phyloP scores from a whole-genome alignment of 1,139 yeast genomes.

The Pichia inconspicua region DNA sequence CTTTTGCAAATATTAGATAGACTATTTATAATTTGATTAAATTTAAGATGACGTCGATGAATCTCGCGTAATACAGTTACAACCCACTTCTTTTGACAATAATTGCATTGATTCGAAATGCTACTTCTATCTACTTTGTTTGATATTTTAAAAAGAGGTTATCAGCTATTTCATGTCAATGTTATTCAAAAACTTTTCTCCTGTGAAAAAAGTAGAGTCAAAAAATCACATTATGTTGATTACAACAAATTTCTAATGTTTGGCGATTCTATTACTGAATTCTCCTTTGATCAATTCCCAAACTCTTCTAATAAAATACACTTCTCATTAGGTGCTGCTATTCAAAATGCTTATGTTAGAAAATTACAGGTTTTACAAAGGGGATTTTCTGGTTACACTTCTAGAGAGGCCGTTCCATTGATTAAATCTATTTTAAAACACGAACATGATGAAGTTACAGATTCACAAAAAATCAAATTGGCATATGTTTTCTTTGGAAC shows the following conservation, averaged over 20 bases:
- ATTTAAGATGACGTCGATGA: too few relatives aligned
- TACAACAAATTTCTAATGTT: slow-evolving; percentile 45
- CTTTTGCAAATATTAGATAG: slow-evolving; percentile 1
- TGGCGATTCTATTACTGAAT: slow-evolving; percentile 67
- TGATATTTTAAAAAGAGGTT: not conserved
- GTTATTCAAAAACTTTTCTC: not conserved
- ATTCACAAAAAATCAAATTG: slow-evolving; percentile 27
- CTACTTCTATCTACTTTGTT: not conserved
- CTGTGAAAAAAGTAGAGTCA: not conserved
- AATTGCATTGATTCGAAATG: not conserved
- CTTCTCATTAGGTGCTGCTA: slow-evolving; percentile 45
- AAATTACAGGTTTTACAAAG: slow-evolving; percentile 50
- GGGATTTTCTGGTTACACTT: slow-evolving; percentile 58
- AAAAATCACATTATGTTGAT: slow-evolving; percentile 4
- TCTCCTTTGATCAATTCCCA: slow-evolving; percentile 31
- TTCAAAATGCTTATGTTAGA: slow-evolving; percentile 43
- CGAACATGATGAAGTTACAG: slow-evolving; percentile 33
- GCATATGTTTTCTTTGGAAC: slow-evolving; percentile 65
- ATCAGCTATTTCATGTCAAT: not conserved
- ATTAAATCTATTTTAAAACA: slow-evolving; percentile 41
- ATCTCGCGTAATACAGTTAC: not conserved
- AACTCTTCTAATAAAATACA: slow-evolving; percentile 18
- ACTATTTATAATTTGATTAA: not conserved
- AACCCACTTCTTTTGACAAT: not conserved
- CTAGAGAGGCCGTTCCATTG: slow-evolving; percentile 42